Conservation (phyloP, 108 stramenopile genomes). For the Epithemia pelagica region DNA sequence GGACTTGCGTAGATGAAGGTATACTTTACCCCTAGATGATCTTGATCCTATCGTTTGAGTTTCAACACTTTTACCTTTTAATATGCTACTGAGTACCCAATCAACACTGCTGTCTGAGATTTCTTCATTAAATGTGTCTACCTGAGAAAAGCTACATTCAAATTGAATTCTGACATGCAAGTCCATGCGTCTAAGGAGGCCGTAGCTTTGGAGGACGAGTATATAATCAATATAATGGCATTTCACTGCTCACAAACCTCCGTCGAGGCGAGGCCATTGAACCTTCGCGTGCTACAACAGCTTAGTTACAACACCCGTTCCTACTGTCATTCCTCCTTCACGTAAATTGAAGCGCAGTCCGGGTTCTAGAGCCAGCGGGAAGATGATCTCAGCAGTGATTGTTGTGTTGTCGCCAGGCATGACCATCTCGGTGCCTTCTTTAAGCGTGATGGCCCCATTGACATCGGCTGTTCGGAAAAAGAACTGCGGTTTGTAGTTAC, state of each 20-base stretch:
- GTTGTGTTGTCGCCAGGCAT: conserved; percentile 99
- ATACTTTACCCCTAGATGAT: not conserved
- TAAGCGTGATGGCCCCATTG: conserved; percentile 85
- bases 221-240: too few species aligned
- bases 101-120: too few species aligned
- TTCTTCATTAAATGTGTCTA: too few species aligned
- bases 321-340: conserved; percentile 98
- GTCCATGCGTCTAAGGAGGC: too few species aligned
- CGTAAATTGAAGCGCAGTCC: conserved; percentile 98
- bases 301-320: conserved; percentile 96
- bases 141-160: too few species aligned
- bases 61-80: too few species aligned
- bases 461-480: conserved; percentile 99
- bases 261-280: too few species aligned
- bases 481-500: conserved; percentile 98
- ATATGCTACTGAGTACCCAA: too few species aligned
- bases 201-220: too few species aligned
- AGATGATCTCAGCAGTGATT: conserved; percentile 90
- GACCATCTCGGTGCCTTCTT: conserved; percentile 96
- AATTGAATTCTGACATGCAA: too few species aligned
- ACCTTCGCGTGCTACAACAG: too few species aligned
- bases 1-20: conserved; percentile 36
- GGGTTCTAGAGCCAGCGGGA: conserved; percentile 84
- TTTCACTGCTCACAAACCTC: too few species aligned
- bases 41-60: conserved; percentile 4